Evolutionary conservation across 2,329 filamentous ascomycete species (phyloP).

Genomic region (Aspergillus vadensis): DNA sequence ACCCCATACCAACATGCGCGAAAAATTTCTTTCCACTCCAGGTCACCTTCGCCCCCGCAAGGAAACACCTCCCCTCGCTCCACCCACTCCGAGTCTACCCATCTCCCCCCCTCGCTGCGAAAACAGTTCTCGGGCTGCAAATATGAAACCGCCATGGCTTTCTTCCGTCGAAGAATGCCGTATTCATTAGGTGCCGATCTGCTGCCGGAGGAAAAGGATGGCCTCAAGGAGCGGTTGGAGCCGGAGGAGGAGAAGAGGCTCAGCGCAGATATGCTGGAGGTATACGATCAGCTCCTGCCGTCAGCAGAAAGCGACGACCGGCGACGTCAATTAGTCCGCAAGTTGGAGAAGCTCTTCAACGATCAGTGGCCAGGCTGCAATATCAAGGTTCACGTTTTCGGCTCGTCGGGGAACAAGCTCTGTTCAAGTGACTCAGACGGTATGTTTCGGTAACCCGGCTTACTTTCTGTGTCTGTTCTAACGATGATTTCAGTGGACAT

Average conservation of each 20-base stretch:
- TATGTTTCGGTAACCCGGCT: constrained; percentile 47
- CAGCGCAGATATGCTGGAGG: constrained; percentile 77
- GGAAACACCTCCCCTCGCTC: constrained; percentile 84
- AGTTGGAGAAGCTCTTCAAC: constrained; percentile 85
- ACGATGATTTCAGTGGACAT: constrained; percentile 73
- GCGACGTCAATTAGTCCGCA: constrained; percentile 74
- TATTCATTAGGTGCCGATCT: constrained; percentile 85
- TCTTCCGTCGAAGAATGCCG: constrained; percentile 82
- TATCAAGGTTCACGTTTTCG: constrained; percentile 90
- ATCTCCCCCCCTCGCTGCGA: constrained; percentile 68
- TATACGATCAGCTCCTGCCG: constrained; percentile 84
- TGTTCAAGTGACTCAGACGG: constrained; percentile 96
- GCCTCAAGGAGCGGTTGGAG: constrained; percentile 69
- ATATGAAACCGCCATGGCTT: constrained; percentile 83
- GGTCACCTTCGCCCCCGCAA: constrained; percentile 76
- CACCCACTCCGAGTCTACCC: constrained; percentile 84
- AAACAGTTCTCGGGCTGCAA: constrained; percentile 72
- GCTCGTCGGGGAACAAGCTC: constrained; percentile 93
- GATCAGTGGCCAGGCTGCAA: constrained; percentile 88
- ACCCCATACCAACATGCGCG: constrained; percentile 88
- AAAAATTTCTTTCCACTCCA: constrained; percentile 77
- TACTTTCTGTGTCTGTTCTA: constrained; percentile 20
- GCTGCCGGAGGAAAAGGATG: constrained; percentile 68
- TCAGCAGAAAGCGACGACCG: constrained; percentile 76
- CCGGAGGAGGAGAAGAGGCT: constrained; percentile 74